Evolutionary conservation across 192 early-diverging fungal genomes (phyloP), one percentile per base, ranked within the genome.

Genomic region (Coemansia sp.): DNA sequence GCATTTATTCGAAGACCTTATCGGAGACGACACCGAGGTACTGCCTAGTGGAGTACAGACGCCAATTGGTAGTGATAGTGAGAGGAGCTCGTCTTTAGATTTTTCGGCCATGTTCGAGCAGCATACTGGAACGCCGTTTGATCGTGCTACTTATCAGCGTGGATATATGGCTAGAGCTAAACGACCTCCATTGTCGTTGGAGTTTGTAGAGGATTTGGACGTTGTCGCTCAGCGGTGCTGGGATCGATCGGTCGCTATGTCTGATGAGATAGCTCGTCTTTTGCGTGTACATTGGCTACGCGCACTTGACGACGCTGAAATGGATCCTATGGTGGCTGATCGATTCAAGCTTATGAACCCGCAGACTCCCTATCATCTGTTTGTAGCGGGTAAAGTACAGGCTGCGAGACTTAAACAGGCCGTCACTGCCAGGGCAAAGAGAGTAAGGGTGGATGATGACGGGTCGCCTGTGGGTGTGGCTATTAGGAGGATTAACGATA

Each of bases 321-420:
- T 66, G 35, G 78, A 81, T 38, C 42, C 73, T 8, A 43, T 30
- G 63, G 35, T 77, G 0, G 75, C 72, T 9, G 80, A 82, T 44
- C 66, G 80, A 1, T 82, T 82, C 75, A 82, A 77, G 60, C 69
- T 77, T 53, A 65, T 82, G 71, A 82, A 63, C 58, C 80, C 80
- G 39, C 80, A 82, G 69, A 82, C 80, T 13, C 75, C 80, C 7
- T 82, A 82, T 55, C 75, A 82, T 35, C 17, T 82, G 59, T 82
- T 82, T 72, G 68, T 82, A 1, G 80, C 80, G 2, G 80, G 75
- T 5, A 82, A 82, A n/a, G 80, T 82, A 40, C 80, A 77, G 52
- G 80, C 80, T 2, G 75, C 80, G 0, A 60, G 75, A 0, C 68
- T 82, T 11, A 82, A 82, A 38, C 74, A 77, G 52, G 69, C 71